These are phyloP conservation scores for Saccharomycopsis crataegensis DNA, from an alignment of 1,139 yeast species.

Conservation along the genomic window DNA sequence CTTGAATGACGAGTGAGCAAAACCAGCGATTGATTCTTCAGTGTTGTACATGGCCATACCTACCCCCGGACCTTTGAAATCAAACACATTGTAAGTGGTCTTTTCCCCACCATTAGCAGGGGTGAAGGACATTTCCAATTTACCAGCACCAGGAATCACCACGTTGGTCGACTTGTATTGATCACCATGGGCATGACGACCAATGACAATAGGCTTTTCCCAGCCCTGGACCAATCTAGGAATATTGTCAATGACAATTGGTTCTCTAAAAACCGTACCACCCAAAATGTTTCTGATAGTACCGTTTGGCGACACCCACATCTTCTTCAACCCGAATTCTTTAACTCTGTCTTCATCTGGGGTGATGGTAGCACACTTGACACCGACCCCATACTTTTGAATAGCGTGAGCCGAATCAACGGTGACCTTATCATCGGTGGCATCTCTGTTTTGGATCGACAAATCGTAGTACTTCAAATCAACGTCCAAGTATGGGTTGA, in stretches of 20 bases:
- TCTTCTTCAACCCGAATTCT: slow-evolving; percentile 66
- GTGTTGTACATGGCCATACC: slow-evolving; percentile 81
- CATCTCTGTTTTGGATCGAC: slow-evolving; percentile 63
- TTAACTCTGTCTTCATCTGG: slow-evolving; percentile 79
- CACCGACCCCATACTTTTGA: slow-evolving; percentile 69
- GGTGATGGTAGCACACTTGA: slow-evolving; percentile 81
- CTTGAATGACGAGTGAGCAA: slow-evolving; percentile 74
- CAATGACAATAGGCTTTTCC: slow-evolving; percentile 78
- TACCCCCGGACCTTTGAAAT: slow-evolving; percentile 61
- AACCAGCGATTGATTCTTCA: slow-evolving; percentile 68
- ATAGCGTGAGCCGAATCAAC: slow-evolving; percentile 72
- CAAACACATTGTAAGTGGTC: slow-evolving; percentile 46
- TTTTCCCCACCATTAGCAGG: slow-evolving; percentile 39
- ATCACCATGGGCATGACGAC: slow-evolving; percentile 83
- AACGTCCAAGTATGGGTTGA: slow-evolving; percentile 69
- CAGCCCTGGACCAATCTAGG: slow-evolving; percentile 74
- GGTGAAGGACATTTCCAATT: slow-evolving; percentile 56
- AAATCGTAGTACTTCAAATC: slow-evolving; percentile 72
- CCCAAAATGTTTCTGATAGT: slow-evolving; percentile 75
- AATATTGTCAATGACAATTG: slow-evolving; percentile 67
- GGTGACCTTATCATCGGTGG: slow-evolving; percentile 67
- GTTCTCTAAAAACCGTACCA: slow-evolving; percentile 81
- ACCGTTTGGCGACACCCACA: slow-evolving; percentile 87
- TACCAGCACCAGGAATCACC: slow-evolving; percentile 62
- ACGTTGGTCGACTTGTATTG: slow-evolving; percentile 78